Evolutionary conservation across 352 stramenopile genomes (phyloP).

Genomic region (Pythium brassicae): DNA sequence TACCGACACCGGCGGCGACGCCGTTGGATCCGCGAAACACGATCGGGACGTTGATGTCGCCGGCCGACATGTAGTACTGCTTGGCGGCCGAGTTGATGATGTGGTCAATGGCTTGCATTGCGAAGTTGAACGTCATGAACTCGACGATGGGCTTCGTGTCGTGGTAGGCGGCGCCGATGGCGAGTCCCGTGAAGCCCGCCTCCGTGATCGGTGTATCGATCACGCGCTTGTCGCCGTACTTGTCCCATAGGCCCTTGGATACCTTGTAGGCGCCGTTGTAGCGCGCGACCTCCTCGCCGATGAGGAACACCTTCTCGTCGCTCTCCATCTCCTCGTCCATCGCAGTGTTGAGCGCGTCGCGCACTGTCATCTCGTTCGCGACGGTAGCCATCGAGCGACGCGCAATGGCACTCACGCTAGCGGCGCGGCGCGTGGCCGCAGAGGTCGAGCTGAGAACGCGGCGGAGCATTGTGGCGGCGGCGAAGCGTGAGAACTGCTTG

Average conservation of each 20-base stretch:
- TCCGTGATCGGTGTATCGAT: slow-evolving; percentile 99
- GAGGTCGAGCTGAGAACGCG: neutral
- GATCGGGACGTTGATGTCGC: slow-evolving; percentile 97
- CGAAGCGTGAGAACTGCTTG: neutral
- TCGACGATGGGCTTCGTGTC: slow-evolving; percentile 98
- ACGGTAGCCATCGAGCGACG: slow-evolving; percentile 75
- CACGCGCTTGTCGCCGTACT: slow-evolving; percentile 98
- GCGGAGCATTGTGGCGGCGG: neutral
- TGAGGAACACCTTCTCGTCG: slow-evolving; percentile 93
- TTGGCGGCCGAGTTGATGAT: slow-evolving; percentile 99
- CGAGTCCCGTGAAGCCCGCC: slow-evolving; percentile 93
- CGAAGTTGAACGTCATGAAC: slow-evolving; percentile 99
- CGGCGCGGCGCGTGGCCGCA: neutral
- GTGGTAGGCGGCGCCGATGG: slow-evolving; percentile 95
- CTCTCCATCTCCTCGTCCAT: slow-evolving; percentile 99
- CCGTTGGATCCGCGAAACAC: slow-evolving; percentile 99
- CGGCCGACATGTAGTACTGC: slow-evolving; percentile 99
- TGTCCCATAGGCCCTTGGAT: slow-evolving; percentile 96
- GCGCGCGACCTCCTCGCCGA: slow-evolving; percentile 98
- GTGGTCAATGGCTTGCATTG: slow-evolving; percentile 99
- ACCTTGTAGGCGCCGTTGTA: slow-evolving; percentile 99
- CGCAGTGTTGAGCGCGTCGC: slow-evolving; percentile 98
- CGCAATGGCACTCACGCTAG: too few species aligned
- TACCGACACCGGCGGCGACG: slow-evolving; percentile 93
- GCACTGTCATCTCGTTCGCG: slow-evolving; percentile 91